Evolutionary conservation across 306 rosid genomes (phyloP), one percentile per base, ranked within the genome.

Genomic region (Ochetophila trinervis): DNA sequence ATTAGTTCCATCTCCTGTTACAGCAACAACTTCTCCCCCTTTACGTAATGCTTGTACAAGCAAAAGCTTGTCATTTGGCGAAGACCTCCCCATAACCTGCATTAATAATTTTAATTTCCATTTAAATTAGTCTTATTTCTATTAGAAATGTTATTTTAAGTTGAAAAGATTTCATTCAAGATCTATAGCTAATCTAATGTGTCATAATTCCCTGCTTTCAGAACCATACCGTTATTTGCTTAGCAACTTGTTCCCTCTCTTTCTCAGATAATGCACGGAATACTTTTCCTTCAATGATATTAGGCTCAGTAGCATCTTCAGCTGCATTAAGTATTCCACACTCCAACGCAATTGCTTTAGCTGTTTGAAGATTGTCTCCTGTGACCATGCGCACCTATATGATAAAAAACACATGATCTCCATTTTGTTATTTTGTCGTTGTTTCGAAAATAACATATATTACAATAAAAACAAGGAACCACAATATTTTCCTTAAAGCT

Each of bases 11-110:
- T 93, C 98, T 73, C 98, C 98, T 23, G 98, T 93, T 62, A 93
- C 98, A 66, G 97, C 98, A 66, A 93, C 98, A 57, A 93, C 98
- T 6, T 93, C 91, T 62, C 98, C 98, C 19, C 83, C 79, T 78
- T 81, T 89, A 68, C 98, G 91, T 62, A 93, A 76, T 53, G 98
- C 98, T 93, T 89, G 98, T 65, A 93, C 97, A 58, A 93, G 98
- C 84, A 93, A 81, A 67, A 93, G 86, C 88, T 93, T 93, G 85
- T 93, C 98, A 80, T 87, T 93, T 42, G 98, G 98, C 65, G 98
- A 93, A 82, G 98, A 93, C 80, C 98, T 87, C 15, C 96, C 97
- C 98, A 93, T 93, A 47, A 93, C 97, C 97, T 93, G 76, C 48
- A 52, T 68, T 17, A 66, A 35, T 71, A 71, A 53, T 35, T 58